Conservation (phyloP, 768 basidiomycete genomes). For the Pisolithus marmoratus region DNA sequence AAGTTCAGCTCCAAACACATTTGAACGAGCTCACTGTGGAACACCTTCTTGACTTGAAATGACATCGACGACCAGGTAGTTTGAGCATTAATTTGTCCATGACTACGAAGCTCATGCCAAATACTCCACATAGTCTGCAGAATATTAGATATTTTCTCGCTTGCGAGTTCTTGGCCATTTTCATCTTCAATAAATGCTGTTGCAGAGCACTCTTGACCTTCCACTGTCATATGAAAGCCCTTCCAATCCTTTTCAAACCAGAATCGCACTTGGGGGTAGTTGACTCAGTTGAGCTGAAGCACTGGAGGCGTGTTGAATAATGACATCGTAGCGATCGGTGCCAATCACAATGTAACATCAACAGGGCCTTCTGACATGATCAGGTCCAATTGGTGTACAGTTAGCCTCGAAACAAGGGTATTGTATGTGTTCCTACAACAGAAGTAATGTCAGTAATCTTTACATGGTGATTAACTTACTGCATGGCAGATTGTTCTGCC, state of each 20-base stretch:
- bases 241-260: not conserved
- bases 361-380: not conserved
- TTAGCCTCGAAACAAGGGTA: not conserved
- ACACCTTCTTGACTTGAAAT: not conserved
- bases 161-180: not conserved
- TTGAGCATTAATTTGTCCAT: not conserved
- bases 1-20: not conserved
- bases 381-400: not conserved
- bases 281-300: not conserved
- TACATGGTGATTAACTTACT: not conserved
- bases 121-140: not conserved
- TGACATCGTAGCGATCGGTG: not conserved
- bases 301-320: not conserved
- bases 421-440: not conserved
- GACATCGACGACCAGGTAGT: not conserved
- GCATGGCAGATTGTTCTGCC: not conserved
- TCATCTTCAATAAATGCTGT: not conserved
- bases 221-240: not conserved
- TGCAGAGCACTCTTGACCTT: not conserved
- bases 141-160: not conserved
- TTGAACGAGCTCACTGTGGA: not conserved
- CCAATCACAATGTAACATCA: not conserved
- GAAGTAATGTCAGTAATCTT: not conserved
- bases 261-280: not conserved
- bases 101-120: not conserved